A percentile compares a stretch with the other conserved stretches of the same genome.
phyloP scores from a whole-genome alignment of 1,284 basidiomycete species.

The Tranzscheliella williamsii region DNA sequence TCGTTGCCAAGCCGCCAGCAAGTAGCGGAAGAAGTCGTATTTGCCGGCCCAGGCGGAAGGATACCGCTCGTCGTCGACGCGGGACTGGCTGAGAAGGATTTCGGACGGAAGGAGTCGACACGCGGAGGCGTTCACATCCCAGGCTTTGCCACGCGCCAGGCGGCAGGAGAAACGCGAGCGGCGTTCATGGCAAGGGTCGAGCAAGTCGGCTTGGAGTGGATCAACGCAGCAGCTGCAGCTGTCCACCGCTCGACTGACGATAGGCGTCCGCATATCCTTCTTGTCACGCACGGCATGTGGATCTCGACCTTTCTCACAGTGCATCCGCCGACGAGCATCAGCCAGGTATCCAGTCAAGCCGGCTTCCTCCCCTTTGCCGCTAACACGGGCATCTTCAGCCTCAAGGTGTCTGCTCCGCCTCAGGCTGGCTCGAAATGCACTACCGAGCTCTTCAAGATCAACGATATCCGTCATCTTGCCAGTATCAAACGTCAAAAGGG shows the following conservation, averaged over 20 bases:
- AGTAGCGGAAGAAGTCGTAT: background rate
- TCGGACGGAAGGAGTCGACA: slow-evolving; percentile 44
- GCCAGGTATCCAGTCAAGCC: slow-evolving; percentile 11
- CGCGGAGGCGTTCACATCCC: slow-evolving; percentile 29
- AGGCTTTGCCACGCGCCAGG: slow-evolving; percentile 25
- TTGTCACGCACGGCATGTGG: slow-evolving; percentile 56
- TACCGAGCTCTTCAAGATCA: slow-evolving; percentile 23
- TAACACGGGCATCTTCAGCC: slow-evolving; percentile 45
- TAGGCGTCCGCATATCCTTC: slow-evolving; percentile 37
- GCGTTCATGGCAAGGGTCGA: slow-evolving; percentile 16
- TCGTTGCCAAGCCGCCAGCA: background rate
- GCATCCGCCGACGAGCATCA: slow-evolving; percentile 26
- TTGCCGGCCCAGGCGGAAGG: background rate
- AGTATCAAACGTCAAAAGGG: slow-evolving; percentile 29
- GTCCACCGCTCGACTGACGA: background rate
- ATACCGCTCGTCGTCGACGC: slow-evolving; percentile 17
- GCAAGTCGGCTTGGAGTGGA: slow-evolving; percentile 16
- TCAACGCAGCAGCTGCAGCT: slow-evolving; percentile 2
- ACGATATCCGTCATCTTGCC: slow-evolving; percentile 22
- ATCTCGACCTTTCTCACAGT: slow-evolving; percentile 45
- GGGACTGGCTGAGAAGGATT: slow-evolving; percentile 35
- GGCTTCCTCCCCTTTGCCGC: slow-evolving; percentile 33
- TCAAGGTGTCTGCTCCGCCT: slow-evolving; percentile 11
- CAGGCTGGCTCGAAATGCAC: background rate
- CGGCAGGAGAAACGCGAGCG: slow-evolving; percentile 16